These are phyloP conservation scores for Candida golubevii DNA, from an alignment of 805 yeast genomes.

Conservation along the genomic window DNA sequence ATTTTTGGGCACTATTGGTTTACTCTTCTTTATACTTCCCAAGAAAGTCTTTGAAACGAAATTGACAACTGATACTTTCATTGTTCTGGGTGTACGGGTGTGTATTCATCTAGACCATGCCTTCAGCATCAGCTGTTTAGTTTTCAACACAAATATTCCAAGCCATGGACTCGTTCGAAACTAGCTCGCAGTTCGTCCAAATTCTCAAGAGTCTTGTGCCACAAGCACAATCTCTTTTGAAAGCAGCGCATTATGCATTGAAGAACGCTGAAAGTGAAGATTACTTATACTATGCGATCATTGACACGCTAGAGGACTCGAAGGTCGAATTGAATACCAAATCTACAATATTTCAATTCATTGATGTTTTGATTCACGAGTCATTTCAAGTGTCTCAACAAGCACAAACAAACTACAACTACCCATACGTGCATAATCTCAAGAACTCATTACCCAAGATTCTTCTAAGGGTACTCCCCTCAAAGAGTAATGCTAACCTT, in stretches of 20 bases:
- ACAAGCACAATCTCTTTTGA: conserved; percentile 46
- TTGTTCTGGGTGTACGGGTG: no score
- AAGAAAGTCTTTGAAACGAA: no score
- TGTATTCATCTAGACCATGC: no score
- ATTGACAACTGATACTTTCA: no score
- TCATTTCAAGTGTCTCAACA: conserved; percentile 33
- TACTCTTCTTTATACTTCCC: no score
- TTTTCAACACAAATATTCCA: no score
- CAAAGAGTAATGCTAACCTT: conserved; percentile 32
- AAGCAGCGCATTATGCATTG: conserved; percentile 54
- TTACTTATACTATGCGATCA: conserved; percentile 62
- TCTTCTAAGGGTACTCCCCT: conserved; percentile 32
- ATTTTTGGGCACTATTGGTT: no score
- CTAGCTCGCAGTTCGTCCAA: conserved; percentile 69
- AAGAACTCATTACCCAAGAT: conserved; percentile 33
- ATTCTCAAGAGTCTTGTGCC: conserved; percentile 64
- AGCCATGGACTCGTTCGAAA: conserved; percentile 84
- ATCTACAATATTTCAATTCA: conserved; percentile 62
- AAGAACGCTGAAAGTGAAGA: conserved; percentile 57
- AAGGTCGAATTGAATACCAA: conserved; percentile 54
- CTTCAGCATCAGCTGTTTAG: no score
- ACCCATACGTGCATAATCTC: conserved; percentile 35
- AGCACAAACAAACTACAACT: conserved; percentile 30
- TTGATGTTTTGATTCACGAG: conserved; percentile 55
- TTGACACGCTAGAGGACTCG: conserved; percentile 51